Conservation (phyloP, 352 stramenopile genomes). For the Discostella stelligera region DNA sequence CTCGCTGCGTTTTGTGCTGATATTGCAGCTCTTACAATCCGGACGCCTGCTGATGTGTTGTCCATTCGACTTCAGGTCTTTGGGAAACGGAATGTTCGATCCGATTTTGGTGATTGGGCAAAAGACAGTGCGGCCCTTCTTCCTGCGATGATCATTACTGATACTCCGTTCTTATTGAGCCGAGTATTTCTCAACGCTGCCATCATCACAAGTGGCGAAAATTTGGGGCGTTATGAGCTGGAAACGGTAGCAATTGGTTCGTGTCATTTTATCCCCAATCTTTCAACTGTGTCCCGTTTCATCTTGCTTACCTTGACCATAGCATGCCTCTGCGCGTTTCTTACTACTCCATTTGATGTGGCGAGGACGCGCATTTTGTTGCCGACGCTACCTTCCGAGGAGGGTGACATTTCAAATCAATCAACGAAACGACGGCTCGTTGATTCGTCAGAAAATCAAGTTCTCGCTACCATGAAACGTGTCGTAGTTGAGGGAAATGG, state of each 20-base stretch:
- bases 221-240: conserved; percentile 67
- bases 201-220: conserved; percentile 61
- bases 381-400: conserved; percentile 42
- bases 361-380: conserved; percentile 75
- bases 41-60: conserved; percentile 70
- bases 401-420: conserved; percentile 8
- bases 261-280: background rate
- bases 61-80: conserved; percentile 66
- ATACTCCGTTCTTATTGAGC: conserved; percentile 73
- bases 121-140: conserved; percentile 61
- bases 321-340: conserved; percentile 63
- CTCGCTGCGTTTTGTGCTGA: conserved; percentile 62
- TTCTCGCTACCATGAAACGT: conserved; percentile 44
- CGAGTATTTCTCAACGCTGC: conserved; percentile 70
- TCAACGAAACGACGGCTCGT: conserved; percentile 16
- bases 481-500: conserved; percentile 60
- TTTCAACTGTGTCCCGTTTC: background rate
- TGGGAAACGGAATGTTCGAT: conserved; percentile 44
- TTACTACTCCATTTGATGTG: conserved; percentile 83
- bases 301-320: conserved; percentile 13
- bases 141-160: conserved; percentile 65
- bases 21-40: conserved; percentile 61
- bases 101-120: conserved; percentile 53
- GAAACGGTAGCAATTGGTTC: conserved; percentile 42
- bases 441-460: conserved; percentile 39